These are phyloP conservation scores for Plasmodium reichenowi DNA, from an alignment of 169 alveolate species.

Conservation along the genomic window DNA sequence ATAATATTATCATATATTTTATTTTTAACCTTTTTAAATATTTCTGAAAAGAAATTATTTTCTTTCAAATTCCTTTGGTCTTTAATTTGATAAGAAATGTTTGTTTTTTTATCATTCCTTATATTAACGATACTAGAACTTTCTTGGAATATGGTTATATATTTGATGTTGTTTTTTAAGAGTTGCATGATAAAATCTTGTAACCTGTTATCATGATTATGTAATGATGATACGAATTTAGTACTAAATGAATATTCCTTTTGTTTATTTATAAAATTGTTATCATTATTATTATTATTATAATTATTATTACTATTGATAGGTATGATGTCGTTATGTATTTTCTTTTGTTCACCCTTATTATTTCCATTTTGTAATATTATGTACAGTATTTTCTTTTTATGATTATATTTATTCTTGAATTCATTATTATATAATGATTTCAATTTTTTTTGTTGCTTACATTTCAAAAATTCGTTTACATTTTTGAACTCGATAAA, in stretches of 20 bases:
- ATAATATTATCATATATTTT: slow-evolving; percentile 32
- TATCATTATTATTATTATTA: not conserved
- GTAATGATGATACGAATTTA: slow-evolving; percentile 23
- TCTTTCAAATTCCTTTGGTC: slow-evolving; percentile 20
- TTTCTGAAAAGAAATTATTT: slow-evolving; percentile 43
- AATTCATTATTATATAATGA: slow-evolving; percentile 25
- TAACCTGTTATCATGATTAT: slow-evolving; percentile 7
- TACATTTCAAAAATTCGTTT: slow-evolving; percentile 33
- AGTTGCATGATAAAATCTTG: slow-evolving; percentile 25
- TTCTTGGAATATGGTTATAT: slow-evolving; percentile 34
- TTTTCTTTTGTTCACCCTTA: not conserved
- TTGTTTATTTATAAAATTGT: slow-evolving; percentile 5
- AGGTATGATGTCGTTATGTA: not conserved
- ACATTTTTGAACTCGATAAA: slow-evolving; percentile 34
- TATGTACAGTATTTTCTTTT: slow-evolving; percentile 23
- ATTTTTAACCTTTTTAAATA: slow-evolving; percentile 45
- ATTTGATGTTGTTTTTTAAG: slow-evolving; percentile 45
- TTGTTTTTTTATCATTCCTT: slow-evolving; percentile 36
- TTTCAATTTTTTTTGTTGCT: too few relatives aligned
- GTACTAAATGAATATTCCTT: not conserved
- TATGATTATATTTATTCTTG: not conserved
- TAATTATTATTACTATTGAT: not conserved
- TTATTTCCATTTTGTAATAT: slow-evolving; percentile 12
- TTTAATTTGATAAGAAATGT: not conserved
- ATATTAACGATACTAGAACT: slow-evolving; percentile 11